Evolutionary conservation across 495 filamentous ascomycete species (phyloP).

Genomic region (Penicillium samsonianum): DNA sequence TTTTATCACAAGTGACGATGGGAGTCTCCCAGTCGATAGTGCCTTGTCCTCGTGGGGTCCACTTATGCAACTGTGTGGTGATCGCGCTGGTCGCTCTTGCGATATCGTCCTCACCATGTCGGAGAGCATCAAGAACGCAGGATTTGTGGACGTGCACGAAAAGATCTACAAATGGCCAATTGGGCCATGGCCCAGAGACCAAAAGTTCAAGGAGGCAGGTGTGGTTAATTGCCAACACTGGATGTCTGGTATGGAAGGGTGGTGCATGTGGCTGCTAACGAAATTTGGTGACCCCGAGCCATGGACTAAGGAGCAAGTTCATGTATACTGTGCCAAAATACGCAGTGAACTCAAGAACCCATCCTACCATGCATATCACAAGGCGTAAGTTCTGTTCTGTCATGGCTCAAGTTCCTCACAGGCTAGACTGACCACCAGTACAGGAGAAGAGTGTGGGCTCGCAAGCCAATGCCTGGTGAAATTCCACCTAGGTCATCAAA

Average conservation of each 20-base stretch:
- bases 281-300: conserved; percentile 25
- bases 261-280: conserved; percentile 32
- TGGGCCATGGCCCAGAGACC: conserved; percentile 67
- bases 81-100: conserved; percentile 19
- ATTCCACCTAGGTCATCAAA: conserved; percentile 2
- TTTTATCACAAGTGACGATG: conserved; percentile 46
- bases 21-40: conserved; percentile 34
- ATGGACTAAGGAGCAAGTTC: conserved; percentile 30
- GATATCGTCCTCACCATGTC: conserved; percentile 24
- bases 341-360: conserved; percentile 26
- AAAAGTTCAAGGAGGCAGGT: conserved; percentile 64
- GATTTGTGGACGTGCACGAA: conserved; percentile 39
- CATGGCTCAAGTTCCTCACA: background rate
- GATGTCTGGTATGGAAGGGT: conserved; percentile 34
- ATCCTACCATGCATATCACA: conserved; percentile 21
- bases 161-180: conserved; percentile 63
- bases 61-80: conserved; percentile 22
- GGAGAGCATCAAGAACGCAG: conserved; percentile 31
- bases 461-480: conserved; percentile 22
- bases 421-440: background rate
- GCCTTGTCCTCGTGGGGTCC: conserved; percentile 26
- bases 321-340: conserved; percentile 24
- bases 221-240: conserved; percentile 61
- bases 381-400: conserved; percentile 10
- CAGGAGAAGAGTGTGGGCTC: conserved; percentile 27